phyloP scores from a whole-genome alignment of 2,329 filamentous ascomycete species.

The Raffaelea arxii region DNA sequence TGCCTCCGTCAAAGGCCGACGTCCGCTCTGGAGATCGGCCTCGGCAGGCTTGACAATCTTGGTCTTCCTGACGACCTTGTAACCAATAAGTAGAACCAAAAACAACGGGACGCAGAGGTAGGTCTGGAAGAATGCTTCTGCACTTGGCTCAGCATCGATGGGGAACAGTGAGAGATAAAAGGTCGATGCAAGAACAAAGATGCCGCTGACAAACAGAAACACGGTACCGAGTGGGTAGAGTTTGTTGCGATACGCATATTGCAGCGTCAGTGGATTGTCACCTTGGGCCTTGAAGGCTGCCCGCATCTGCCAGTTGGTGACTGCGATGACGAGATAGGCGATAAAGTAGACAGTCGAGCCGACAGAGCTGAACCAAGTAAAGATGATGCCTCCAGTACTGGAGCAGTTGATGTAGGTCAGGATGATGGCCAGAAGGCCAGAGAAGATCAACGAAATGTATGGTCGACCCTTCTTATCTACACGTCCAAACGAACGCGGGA shows the following conservation, averaged over 20 bases:
- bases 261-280: neutral
- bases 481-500: neutral
- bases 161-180: neutral
- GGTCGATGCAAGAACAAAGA: neutral
- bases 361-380: constrained; percentile 1
- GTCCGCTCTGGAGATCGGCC: neutral
- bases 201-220: neutral
- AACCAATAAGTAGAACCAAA: neutral
- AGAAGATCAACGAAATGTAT: neutral
- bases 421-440: neutral
- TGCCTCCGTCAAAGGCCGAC: neutral
- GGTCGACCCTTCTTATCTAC: constrained; percentile 1
- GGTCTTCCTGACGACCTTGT: constrained; percentile 1
- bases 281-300: constrained; percentile 1
- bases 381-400: neutral
- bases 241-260: constrained; percentile 1
- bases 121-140: neutral
- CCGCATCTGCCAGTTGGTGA: neutral
- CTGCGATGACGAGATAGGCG: neutral
- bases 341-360: neutral
- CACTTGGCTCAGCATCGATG: neutral
- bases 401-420: constrained; percentile 4
- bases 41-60: neutral
- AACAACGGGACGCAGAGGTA: neutral
- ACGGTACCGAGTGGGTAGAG: neutral